Conservation (phyloP, 768 basidiomycete genomes). For the Tephrocybe sp. region DNA sequence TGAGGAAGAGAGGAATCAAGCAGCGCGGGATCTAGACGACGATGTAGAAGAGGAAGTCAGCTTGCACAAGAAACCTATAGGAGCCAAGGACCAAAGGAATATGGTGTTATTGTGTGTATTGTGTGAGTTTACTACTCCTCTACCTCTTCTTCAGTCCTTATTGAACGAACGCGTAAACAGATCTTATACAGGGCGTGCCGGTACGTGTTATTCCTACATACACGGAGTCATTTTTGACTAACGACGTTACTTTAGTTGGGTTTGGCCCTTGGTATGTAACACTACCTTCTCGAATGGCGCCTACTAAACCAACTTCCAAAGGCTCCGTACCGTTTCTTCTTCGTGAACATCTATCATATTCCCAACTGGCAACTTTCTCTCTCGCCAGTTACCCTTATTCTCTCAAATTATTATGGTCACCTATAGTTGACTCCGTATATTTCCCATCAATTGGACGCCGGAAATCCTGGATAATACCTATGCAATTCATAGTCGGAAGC, state of each 20-base stretch:
- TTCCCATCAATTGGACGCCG: slow-evolving; percentile 81
- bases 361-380: slow-evolving; percentile 92
- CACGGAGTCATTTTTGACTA: slow-evolving; percentile 10
- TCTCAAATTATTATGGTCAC: slow-evolving; percentile 95
- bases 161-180: slow-evolving; percentile 30
- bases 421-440: slow-evolving; percentile 92
- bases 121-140: slow-evolving; percentile 53
- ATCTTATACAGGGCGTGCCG: slow-evolving; percentile 86
- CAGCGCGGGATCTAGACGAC: slow-evolving; percentile 42
- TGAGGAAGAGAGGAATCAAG: slow-evolving; percentile 50
- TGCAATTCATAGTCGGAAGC: slow-evolving; percentile 86
- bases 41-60: slow-evolving; percentile 30
- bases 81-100: slow-evolving; percentile 75
- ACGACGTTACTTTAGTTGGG: slow-evolving; percentile 54
- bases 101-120: slow-evolving; percentile 84
- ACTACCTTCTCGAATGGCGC: background rate
- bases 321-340: slow-evolving; percentile 97
- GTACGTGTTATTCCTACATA: slow-evolving; percentile 46
- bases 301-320: slow-evolving; percentile 22
- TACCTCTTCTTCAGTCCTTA: slow-evolving; percentile 1
- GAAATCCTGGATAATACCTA: slow-evolving; percentile 99
- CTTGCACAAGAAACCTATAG: slow-evolving; percentile 48
- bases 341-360: slow-evolving; percentile 93
- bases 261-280: slow-evolving; percentile 75
- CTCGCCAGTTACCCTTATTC: slow-evolving; percentile 94